Evolutionary conservation across 345 rosid genomes (phyloP).

Genomic region (Arabidopsis suecica): DNA sequence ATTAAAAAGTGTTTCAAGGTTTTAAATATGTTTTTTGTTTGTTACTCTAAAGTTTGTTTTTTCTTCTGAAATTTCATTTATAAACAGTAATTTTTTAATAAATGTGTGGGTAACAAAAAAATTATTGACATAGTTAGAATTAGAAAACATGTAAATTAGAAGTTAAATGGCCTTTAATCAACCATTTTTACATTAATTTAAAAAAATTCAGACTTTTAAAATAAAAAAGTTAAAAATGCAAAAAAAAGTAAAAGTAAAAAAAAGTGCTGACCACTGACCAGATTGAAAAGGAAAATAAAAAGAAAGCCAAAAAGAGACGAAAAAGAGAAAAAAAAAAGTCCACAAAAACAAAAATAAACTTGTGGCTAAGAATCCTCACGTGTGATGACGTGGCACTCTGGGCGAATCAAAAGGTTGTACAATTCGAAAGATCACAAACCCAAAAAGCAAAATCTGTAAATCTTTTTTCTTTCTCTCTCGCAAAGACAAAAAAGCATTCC

Average conservation of each 20-base stretch:
- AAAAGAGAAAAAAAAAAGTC: constrained; percentile 49
- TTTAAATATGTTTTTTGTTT: too few relatives aligned
- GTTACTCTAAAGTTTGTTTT: too few relatives aligned
- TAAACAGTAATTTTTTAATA: too few relatives aligned
- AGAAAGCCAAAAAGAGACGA: constrained; percentile 35
- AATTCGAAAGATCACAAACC: constrained; percentile 39
- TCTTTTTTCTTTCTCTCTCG: constrained; percentile 35
- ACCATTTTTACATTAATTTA: too few relatives aligned
- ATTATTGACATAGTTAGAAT: too few relatives aligned
- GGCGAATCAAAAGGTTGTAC: constrained; percentile 58
- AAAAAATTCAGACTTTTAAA: background rate
- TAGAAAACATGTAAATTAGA: too few relatives aligned
- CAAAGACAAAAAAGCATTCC: constrained; percentile 27
- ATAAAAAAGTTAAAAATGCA: background rate
- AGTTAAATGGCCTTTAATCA: too few relatives aligned
- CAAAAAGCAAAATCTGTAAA: constrained; percentile 26
- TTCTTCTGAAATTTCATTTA: too few relatives aligned
- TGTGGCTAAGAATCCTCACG: constrained; percentile 71
- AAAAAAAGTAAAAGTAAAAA: background rate
- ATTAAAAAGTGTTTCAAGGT: too few relatives aligned
- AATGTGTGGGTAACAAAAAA: too few relatives aligned
- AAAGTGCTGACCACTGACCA: constrained; percentile 54
- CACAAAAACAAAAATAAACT: constrained; percentile 53
- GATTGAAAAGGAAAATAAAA: constrained; percentile 27
- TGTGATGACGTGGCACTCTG: constrained; percentile 61